Evolutionary conservation across 148 eudicot species (phyloP).

Genomic region (Persicaria tinctoria): DNA sequence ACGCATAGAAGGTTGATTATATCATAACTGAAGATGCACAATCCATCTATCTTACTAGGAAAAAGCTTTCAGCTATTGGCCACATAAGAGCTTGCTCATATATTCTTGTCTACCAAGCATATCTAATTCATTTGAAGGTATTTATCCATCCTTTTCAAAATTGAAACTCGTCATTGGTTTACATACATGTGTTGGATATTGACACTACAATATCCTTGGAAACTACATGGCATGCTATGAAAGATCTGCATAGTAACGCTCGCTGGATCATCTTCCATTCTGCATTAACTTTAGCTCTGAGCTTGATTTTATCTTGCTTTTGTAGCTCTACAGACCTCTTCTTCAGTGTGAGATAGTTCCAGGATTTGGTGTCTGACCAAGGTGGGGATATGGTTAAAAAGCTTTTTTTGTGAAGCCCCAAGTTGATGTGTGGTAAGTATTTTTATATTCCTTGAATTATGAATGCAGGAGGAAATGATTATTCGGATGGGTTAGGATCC

Average conservation of each 20-base stretch:
- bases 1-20: background rate
- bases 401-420: too few relatives aligned
- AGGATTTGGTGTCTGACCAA: too few relatives aligned
- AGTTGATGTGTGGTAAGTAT: too few relatives aligned
- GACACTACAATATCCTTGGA: constrained; percentile 81
- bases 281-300: background rate
- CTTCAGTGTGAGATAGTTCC: too few relatives aligned
- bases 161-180: background rate
- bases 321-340: too few relatives aligned
- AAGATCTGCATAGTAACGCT: constrained; percentile 29
- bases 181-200: constrained; percentile 61
- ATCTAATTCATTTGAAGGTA: background rate
- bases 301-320: too few relatives aligned
- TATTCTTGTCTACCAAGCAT: too few relatives aligned
- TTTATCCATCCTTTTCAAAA: background rate
- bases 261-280: background rate
- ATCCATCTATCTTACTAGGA: background rate
- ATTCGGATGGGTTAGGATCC: too few relatives aligned
- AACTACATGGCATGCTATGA: constrained; percentile 96
- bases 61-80: background rate
- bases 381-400: too few relatives aligned
- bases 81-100: background rate
- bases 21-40: background rate
- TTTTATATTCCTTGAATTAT: too few relatives aligned
- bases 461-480: too few relatives aligned